Evolutionary conservation across 331 rosid species (phyloP).

Genomic region (Pyracantha coccinea): DNA sequence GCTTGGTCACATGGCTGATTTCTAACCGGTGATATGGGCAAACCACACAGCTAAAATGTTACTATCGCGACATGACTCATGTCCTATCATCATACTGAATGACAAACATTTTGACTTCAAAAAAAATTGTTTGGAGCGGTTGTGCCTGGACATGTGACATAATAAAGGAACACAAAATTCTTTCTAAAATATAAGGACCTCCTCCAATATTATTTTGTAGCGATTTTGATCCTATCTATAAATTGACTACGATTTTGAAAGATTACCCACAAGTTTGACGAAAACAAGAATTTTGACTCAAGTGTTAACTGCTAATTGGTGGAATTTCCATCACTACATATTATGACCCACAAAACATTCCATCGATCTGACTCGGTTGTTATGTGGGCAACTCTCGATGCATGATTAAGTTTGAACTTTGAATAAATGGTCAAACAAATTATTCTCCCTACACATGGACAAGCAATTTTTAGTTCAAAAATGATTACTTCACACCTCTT

Average conservation of each 20-base stretch:
- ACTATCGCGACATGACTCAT: neutral
- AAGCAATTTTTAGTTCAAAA: neutral
- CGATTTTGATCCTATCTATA: neutral
- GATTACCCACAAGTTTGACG: neutral
- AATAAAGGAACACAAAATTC: neutral
- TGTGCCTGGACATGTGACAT: neutral
- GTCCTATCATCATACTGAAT: neutral
- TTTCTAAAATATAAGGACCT: neutral
- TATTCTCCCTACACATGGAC: neutral
- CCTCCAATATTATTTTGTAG: neutral
- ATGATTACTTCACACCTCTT: neutral
- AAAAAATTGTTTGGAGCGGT: neutral
- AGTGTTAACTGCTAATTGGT: neutral
- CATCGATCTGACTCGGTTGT: neutral
- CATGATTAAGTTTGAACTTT: neutral
- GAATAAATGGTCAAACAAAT: neutral
- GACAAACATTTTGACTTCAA: neutral
- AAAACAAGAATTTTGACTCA: neutral
- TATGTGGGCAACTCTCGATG: neutral
- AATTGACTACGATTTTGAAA: no score
- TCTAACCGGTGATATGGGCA: neutral
- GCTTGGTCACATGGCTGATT: neutral
- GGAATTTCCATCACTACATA: neutral
- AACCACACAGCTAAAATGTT: neutral
- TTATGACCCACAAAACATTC: neutral